Conservation (phyloP, 306 rosid genomes). For the Citrullus colocynthis region DNA sequence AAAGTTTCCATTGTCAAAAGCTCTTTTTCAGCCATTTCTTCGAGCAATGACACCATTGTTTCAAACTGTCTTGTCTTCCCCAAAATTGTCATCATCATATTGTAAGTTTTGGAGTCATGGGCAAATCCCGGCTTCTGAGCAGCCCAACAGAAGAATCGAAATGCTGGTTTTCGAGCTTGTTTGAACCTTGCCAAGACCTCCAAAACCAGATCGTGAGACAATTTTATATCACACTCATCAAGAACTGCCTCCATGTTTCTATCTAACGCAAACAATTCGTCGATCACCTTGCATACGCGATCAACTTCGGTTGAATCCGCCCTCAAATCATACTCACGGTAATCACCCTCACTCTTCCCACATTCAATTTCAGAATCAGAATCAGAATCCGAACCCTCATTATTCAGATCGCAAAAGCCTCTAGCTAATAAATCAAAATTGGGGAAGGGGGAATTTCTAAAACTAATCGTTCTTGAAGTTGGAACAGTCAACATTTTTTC, state of each 20-base stretch:
- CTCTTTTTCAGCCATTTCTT: conserved; percentile 78
- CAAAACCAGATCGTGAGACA: conserved; percentile 69
- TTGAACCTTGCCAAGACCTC: conserved; percentile 63
- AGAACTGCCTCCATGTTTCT: conserved; percentile 89
- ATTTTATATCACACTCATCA: conserved; percentile 43
- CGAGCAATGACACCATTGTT: conserved; percentile 76
- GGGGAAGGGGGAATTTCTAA: neutral
- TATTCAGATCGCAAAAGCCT: conserved; percentile 17
- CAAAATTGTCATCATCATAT: conserved; percentile 54
- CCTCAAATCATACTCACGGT: conserved; percentile 15
- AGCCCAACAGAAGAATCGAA: conserved; percentile 87
- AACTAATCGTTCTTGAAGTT: neutral
- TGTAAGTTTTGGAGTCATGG: conserved; percentile 56
- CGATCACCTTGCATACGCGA: conserved; percentile 72
- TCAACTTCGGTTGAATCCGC: conserved; percentile 50
- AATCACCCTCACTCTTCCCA: conserved; percentile 6
- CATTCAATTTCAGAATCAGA: conserved; percentile 28
- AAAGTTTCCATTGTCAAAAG: conserved; percentile 73
- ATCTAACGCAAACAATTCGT: conserved; percentile 82
- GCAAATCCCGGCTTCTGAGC: conserved; percentile 47
- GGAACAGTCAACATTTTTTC: conserved; percentile 30
- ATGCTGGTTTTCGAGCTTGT: conserved; percentile 81
- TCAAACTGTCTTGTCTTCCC: conserved; percentile 89
- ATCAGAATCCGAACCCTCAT: neutral
- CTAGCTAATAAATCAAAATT: conserved; percentile 5